Base-by-base conservation (phyloP, 1,284 basidiomycete species). In the Takashimella tepidaria region DNA sequence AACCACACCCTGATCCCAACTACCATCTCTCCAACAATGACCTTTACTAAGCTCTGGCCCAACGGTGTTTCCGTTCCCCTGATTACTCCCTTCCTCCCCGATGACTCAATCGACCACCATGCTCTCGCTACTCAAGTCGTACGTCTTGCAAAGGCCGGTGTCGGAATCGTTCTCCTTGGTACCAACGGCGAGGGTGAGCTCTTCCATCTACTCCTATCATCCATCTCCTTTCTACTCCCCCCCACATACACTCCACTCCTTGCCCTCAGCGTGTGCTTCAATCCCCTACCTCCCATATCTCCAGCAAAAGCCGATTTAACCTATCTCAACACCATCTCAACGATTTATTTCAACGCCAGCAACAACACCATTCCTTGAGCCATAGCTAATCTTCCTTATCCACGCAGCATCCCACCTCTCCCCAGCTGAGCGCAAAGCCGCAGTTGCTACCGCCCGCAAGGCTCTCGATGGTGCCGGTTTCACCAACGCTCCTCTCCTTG, bases 381-480 rank as follows among this genome's bases (percentile, higher is more conserved):
- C n/a, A n/a, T n/a, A n/a, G n/a, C 44, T 26, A 24, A 21, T 19
- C 44, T 19, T n/a, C 8, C 31, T 37, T 8, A 37, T 16, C 16
- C 31, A 37, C 31, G 6, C 44, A 73, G 75, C 75, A 1, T 72
- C 68, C 21, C 88, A 92, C 64, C 80, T 92, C 62, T 84, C 82
- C 4, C 79, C 81, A 49, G 78, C 79, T 1, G 87, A 89, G 72
- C 83, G 89, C 50, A 82, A 82, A 63, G 68, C 78, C 13, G 80
- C 83, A 25, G 85, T 90, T 57, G 67, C 76, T 20, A 74, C 86
- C 22, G 86, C 88, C 0, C 81, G 89, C 27, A 74, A 84, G 51
- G 88, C 86, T 0, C 81, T 95, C 21, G 83, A 92, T 69, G 78
- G 81, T 50, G 83, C 86, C 55, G 85, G 86, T 0, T 87, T 88